A percentile compares a stretch with the other conserved stretches of the same genome.
Conservation (phyloP, 1,284 basidiomycete species). For the Leccinum proximum region DNA sequence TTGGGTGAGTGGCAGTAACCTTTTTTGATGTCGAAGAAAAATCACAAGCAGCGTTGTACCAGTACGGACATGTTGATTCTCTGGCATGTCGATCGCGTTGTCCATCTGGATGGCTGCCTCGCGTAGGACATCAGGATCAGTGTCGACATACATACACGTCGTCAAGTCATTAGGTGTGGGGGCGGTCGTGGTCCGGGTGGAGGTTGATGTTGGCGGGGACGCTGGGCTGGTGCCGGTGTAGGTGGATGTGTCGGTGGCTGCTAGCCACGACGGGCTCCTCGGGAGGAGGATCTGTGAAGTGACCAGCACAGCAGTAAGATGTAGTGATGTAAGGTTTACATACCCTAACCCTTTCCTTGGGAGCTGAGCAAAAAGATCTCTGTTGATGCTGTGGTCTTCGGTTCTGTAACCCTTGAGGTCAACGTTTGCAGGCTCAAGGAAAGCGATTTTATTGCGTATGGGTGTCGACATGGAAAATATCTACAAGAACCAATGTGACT, state of each 20-base stretch:
- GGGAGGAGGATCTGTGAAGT: constrained; percentile 21
- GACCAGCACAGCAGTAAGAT: neutral
- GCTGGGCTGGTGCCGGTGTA: constrained; percentile 5
- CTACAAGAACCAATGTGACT: constrained; percentile 46
- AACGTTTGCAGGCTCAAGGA: constrained; percentile 64
- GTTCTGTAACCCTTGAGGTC: constrained; percentile 53
- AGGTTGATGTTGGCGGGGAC: constrained; percentile 11
- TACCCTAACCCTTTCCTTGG: constrained; percentile 61
- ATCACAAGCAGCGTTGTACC: neutral
- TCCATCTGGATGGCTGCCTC: too few relatives aligned
- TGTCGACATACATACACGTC: constrained; percentile 27
- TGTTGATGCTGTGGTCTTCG: constrained; percentile 54
- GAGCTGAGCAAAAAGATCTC: constrained; percentile 53
- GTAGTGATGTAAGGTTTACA: constrained; percentile 17
- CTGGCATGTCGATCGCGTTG: constrained; percentile 6
- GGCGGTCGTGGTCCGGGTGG: constrained; percentile 7
- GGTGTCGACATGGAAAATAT: constrained; percentile 60
- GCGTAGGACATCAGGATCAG: constrained; percentile 28
- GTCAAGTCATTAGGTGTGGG: constrained; percentile 15
- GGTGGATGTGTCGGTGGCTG: constrained; percentile 11
- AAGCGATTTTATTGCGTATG: constrained; percentile 61
- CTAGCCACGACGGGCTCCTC: constrained; percentile 6
- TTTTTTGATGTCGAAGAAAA: constrained; percentile 8
- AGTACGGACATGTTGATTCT: neutral
- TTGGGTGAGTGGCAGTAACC: neutral